phyloP scores from a whole-genome alignment of 2,329 filamentous ascomycete species.

The Talaromyces marneffei region DNA sequence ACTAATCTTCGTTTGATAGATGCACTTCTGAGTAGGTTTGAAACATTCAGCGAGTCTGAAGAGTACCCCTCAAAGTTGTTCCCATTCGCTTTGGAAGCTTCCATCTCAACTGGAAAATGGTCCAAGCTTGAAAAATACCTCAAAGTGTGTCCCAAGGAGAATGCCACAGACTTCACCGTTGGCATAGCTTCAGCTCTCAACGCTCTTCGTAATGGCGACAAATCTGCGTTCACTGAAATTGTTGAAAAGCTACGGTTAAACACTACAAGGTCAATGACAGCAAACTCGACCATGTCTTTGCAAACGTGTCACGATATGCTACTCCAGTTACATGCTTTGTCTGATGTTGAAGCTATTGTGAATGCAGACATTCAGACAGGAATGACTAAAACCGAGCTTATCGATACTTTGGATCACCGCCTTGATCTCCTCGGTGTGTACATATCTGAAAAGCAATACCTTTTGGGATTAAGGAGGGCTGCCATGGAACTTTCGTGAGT shows the following conservation, averaged over 20 bases:
- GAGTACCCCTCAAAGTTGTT: constrained; percentile 59
- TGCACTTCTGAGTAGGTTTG: constrained; percentile 77
- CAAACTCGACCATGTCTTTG: constrained; percentile 71
- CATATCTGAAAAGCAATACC: constrained; percentile 85
- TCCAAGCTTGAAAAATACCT: constrained; percentile 65
- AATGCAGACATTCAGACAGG: constrained; percentile 34
- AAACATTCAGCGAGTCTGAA: constrained; percentile 58
- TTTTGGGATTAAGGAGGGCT: constrained; percentile 78
- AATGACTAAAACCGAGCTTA: constrained; percentile 23
- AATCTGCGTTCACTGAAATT: constrained; percentile 49
- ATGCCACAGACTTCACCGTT: constrained; percentile 69
- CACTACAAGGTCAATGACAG: constrained; percentile 68
- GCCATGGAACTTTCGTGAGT: constrained; percentile 67
- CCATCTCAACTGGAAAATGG: constrained; percentile 86
- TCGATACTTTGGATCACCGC: constrained; percentile 63
- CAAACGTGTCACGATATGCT: constrained; percentile 79
- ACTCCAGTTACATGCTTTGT: constrained; percentile 77
- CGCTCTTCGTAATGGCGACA: constrained; percentile 51
- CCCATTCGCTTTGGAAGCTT: constrained; percentile 82
- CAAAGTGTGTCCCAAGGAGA: constrained; percentile 26
- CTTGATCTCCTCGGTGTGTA: constrained; percentile 86
- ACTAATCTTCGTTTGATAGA: constrained; percentile 46
- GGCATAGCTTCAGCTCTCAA: constrained; percentile 65
- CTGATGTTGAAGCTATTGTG: constrained; percentile 76
- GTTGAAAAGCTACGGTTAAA: constrained; percentile 63